Percentiles rank a stretch among this genome's conserved stretches.
phyloP scores from a whole-genome alignment of 2,329 filamentous ascomycete genomes.

The Orbilia blumenaviensis region DNA sequence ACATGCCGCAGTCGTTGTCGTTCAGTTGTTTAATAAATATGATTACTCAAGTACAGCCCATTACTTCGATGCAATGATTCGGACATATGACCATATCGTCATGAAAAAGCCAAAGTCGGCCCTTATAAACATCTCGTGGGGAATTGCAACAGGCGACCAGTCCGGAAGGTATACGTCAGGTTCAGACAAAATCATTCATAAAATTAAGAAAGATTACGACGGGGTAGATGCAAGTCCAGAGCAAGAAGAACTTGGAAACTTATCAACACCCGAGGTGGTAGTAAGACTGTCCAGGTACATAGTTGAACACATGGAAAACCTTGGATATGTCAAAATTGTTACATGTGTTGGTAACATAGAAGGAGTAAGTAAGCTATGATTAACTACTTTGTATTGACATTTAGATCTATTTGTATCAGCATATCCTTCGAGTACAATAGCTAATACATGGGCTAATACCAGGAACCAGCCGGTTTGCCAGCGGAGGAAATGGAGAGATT shows the following conservation, averaged over 20 bases:
- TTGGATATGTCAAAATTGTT: background rate
- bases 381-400: no score
- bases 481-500: background rate
- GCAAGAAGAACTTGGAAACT: background rate
- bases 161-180: background rate
- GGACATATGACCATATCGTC: slow-evolving; percentile 6
- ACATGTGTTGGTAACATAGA: background rate
- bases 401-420: no score
- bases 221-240: background rate
- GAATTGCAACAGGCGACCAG: background rate
- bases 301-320: background rate
- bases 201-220: background rate
- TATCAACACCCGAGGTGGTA: background rate
- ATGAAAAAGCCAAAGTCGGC: background rate
- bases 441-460: background rate
- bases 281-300: background rate
- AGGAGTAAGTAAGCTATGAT: background rate
- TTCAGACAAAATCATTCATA: background rate
- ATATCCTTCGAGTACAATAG: no score
- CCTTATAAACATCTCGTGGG: background rate
- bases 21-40: background rate
- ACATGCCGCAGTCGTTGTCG: background rate
- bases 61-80: background rate
- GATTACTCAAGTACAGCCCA: background rate
- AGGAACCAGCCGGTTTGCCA: background rate